phyloP scores from a whole-genome alignment of 129 eudicot species.

The Apium graveolens region DNA sequence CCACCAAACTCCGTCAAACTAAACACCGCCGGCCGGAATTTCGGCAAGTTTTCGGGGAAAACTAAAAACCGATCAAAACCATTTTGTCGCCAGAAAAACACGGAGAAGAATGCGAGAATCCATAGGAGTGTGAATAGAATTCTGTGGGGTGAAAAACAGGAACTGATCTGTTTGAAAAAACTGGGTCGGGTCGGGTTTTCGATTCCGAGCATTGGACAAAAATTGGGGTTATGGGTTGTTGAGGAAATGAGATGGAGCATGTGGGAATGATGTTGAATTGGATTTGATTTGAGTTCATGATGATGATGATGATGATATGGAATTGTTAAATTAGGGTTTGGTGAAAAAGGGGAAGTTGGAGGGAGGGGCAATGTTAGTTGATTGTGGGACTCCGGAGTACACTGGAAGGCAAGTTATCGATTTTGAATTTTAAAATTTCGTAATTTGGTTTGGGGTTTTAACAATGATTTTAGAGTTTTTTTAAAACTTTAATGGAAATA shows the following conservation, averaged over 20 bases:
- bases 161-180: background rate
- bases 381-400: slow-evolving; percentile 30
- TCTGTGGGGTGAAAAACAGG: slow-evolving; percentile 24
- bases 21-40: slow-evolving; percentile 50
- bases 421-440: too few species aligned
- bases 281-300: slow-evolving; percentile 8
- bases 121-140: slow-evolving; percentile 56
- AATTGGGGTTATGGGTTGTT: background rate
- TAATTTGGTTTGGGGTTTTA: too few species aligned
- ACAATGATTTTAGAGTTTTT: too few species aligned
- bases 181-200: slow-evolving; percentile 4
- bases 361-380: slow-evolving; percentile 21
- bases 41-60: slow-evolving; percentile 24
- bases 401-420: slow-evolving; percentile 30
- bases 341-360: slow-evolving; percentile 15
- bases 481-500: too few species aligned
- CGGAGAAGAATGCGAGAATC: slow-evolving; percentile 46
- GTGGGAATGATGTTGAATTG: slow-evolving; percentile 1
- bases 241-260: slow-evolving; percentile 2
- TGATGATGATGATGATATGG: background rate
- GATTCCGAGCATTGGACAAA: background rate
- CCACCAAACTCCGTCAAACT: slow-evolving; percentile 84
- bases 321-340: slow-evolving; percentile 13
- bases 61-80: slow-evolving; percentile 27
- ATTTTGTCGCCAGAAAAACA: slow-evolving; percentile 65